Evolutionary conservation across 2,329 filamentous ascomycete genomes (phyloP), one percentile per base, ranked within the genome.

Genomic region (Alternaria hordeiaustralica): DNA sequence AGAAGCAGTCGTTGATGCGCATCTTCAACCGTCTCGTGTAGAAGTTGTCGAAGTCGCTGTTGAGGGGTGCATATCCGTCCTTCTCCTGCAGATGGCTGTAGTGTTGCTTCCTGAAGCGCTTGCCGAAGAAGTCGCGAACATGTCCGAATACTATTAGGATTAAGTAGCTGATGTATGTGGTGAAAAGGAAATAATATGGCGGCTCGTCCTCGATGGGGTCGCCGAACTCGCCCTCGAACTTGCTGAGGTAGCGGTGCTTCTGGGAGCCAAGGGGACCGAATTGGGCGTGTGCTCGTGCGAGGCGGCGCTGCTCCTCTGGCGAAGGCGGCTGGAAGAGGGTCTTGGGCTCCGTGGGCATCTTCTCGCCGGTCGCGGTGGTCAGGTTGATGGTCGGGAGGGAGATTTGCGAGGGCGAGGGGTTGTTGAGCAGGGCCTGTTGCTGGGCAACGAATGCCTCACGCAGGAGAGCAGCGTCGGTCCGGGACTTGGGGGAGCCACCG

Each of bases 21-120:
- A 94, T 88, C 86, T 99, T 98, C 77, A 99, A 82, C 65, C 96
- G 88, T 61, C 96, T 89, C 61, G 95, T 93, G 82, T 99, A 99
- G 81, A 99, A 99, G 81, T 95, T 98, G 84, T 99, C 96, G 78
- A 99, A 99, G 81, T 99, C 96, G 75, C 94, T 96, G 81, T 97
- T 98, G 69, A 99, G 86, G 3, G 96, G 94, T 11, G 95, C 96
- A 77, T 97, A 98, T 66, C 96, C 96, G 78, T 97, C 93, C 69
- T 89, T 87, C 41, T 91, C 87, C 78, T 92, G 92, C 75, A 98
- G 85, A 73, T 96, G 91, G 76, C 89, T 90, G 82, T 98, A 98
- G 75, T 93, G 91, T 78, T 92, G 89, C 79, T 94, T 89, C 78
- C 91, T 91, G 82, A 99, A 97, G 66, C 92, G 89, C 86, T 98